Conservation (phyloP, 2,329 filamentous ascomycete genomes). For the Aspergillus candidus region DNA sequence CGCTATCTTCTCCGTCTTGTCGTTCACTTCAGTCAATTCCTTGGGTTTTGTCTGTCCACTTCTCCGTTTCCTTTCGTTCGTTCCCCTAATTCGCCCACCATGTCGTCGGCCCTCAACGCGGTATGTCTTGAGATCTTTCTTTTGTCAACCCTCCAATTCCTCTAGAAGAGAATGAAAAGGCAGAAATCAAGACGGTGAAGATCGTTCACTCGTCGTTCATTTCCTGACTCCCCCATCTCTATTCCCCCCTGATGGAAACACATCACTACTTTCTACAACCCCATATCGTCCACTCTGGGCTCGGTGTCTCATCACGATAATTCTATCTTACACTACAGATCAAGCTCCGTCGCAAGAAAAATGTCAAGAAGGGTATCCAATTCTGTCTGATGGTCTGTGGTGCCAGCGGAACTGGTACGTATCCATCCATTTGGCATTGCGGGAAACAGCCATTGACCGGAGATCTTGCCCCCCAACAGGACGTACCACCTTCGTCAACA, state of each 20-base stretch:
- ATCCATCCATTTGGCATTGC: slow-evolving; percentile 4
- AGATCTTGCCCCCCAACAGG: slow-evolving; percentile 48
- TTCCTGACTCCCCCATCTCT: no score
- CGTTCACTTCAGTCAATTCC: slow-evolving; percentile 10
- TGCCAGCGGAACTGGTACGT: slow-evolving; percentile 91
- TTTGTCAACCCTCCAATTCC: slow-evolving; percentile 10
- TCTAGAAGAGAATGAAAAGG: not conserved
- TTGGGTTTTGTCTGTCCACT: slow-evolving; percentile 9
- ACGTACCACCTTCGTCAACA: slow-evolving; percentile 98
- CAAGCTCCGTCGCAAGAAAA: slow-evolving; percentile 99
- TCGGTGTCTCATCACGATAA: slow-evolving; percentile 2
- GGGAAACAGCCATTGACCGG: slow-evolving; percentile 9
- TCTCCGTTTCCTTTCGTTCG: slow-evolving; percentile 13
- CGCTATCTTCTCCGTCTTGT: slow-evolving; percentile 8
- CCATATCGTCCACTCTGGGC: slow-evolving; percentile 8
- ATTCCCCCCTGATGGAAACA: no score
- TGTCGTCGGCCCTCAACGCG: slow-evolving; percentile 50
- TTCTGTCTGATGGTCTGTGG: slow-evolving; percentile 99
- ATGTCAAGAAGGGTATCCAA: slow-evolving; percentile 99
- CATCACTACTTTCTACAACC: not conserved
- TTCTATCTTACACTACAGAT: slow-evolving; percentile 48
- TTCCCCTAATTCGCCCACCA: slow-evolving; percentile 33
- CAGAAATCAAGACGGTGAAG: no score
- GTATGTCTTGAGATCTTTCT: slow-evolving; percentile 38
- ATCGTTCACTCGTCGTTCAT: no score